Evolutionary conservation across 345 rosid genomes (phyloP), one percentile per base, ranked within the genome.

Genomic region (Ceriops decandra): DNA sequence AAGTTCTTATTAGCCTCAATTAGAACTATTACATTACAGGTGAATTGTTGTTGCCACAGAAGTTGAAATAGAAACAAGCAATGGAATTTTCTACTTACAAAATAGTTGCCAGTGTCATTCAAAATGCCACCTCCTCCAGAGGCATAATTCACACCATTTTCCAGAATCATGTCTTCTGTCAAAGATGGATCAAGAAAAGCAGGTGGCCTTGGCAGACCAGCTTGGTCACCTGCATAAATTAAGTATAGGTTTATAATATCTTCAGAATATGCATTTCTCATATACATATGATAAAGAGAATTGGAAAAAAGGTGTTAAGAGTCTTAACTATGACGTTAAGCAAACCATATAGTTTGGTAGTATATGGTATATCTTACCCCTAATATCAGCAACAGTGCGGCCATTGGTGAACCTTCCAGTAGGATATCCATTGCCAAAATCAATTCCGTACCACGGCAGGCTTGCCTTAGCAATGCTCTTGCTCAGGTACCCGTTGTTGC

Each of bases 111-210:
- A 21, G 99, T 95, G 71, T 89, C 86, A 71, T 93, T 93, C 84
- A 93, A 80, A 69, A 93, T 93, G 30, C 99, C 99, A 49, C 91
- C 97, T 24, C 98, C 97, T 9, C 98, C 97, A 5, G 98, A 93
- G 31, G 98, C 98, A 73, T 80, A 91, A 68, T 93, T 93, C 20
- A 88, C 93, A 36, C 98, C 98, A 69, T 86, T 89, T 66, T 82
- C 93, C 66, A 93, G 71, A 32, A 91, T 83, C 6, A 71, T 71
- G 72, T 89, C 93, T 74, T 84, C 99, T 1, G 86, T 77, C 64
- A 95, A 68, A 57, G 96, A 84, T 22, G 99, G 86, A 69, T 91
- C 96, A 31, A 95, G 77, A 71, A 86, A 95, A 2, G 97, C 93
- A 13, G 91, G 90, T 4, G 99, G 96, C 81, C 97, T 85, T 20